Conservation (phyloP, 1,284 basidiomycete genomes). For the Tausonia pullulans region DNA sequence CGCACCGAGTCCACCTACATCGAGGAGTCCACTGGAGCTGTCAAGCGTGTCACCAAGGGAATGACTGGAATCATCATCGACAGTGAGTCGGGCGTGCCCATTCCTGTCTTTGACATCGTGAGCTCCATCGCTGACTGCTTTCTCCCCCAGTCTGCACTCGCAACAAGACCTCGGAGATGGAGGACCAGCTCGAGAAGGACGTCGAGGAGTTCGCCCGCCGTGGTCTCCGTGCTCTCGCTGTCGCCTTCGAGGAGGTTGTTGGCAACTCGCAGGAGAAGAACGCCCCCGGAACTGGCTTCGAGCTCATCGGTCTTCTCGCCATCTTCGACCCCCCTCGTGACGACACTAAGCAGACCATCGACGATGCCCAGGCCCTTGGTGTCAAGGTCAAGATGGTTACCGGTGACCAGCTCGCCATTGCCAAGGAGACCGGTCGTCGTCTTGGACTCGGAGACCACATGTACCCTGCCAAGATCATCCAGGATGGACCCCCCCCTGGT, state of each 20-base stretch:
- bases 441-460: constrained; percentile 93
- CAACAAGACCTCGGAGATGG: constrained; percentile 86
- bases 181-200: constrained; percentile 83
- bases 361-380: constrained; percentile 89
- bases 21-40: constrained; percentile 82
- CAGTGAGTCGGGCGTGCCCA: not conserved
- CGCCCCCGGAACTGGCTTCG: constrained; percentile 85
- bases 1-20: constrained; percentile 97
- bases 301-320: constrained; percentile 90
- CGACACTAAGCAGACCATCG: constrained; percentile 98
- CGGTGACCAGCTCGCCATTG: constrained; percentile 97
- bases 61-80: constrained; percentile 97
- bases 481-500: constrained; percentile 74
- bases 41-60: constrained; percentile 98
- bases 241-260: constrained; percentile 88
- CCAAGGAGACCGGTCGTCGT: constrained; percentile 97
- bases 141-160: constrained; percentile 63
- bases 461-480: constrained; percentile 90
- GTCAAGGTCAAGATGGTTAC: constrained; percentile 99
- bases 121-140: not conserved
- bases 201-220: constrained; percentile 90
- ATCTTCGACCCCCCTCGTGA: constrained; percentile 97
- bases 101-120: not conserved
- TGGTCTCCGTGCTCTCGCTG: constrained; percentile 95
- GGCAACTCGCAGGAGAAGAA: constrained; percentile 56